Evolutionary conservation across 2,329 filamentous ascomycete species (phyloP).

Genomic region (Fusarium veterinarium): DNA sequence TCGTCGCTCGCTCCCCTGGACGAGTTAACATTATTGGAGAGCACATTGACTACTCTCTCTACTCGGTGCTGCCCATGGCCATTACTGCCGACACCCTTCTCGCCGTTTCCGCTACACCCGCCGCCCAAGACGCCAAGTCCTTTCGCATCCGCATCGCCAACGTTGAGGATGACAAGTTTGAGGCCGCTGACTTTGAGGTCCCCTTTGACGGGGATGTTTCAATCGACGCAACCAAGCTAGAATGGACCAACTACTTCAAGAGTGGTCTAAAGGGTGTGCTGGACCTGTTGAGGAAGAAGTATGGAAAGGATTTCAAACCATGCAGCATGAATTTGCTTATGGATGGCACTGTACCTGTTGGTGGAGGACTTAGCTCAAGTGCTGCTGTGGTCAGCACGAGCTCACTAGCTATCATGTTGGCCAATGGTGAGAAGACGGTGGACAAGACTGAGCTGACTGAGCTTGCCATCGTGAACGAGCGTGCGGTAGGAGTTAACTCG

Average conservation of each 20-base stretch:
- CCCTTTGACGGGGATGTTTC: constrained; percentile 71
- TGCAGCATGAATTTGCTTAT: constrained; percentile 86
- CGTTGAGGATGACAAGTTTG: constrained; percentile 79
- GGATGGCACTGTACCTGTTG: constrained; percentile 91
- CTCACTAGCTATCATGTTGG: constrained; percentile 86
- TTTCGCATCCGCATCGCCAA: constrained; percentile 84
- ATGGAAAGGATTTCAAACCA: constrained; percentile 71
- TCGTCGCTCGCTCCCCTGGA: constrained; percentile 90
- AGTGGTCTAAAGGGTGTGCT: constrained; percentile 87
- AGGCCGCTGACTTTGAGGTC: constrained; percentile 78
- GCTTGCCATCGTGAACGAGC: constrained; percentile 92
- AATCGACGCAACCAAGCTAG: constrained; percentile 86
- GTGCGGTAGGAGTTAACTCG: constrained; percentile 94
- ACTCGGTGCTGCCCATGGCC: constrained; percentile 95
- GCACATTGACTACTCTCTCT: constrained; percentile 98
- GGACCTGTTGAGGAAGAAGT: constrained; percentile 77
- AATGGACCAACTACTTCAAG: constrained; percentile 99
- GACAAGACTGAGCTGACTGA: constrained; percentile 94
- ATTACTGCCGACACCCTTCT: constrained; percentile 92
- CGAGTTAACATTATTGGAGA: constrained; percentile 99
- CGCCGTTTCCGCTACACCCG: constrained; percentile 73
- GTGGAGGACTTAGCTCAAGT: constrained; percentile 92
- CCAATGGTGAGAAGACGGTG: constrained; percentile 81
- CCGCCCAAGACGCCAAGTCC: constrained; percentile 61
- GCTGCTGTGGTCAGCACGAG: constrained; percentile 94